Conservation (phyloP, 2,329 filamentous ascomycete genomes). For the Pseudodiploospora longispora region DNA sequence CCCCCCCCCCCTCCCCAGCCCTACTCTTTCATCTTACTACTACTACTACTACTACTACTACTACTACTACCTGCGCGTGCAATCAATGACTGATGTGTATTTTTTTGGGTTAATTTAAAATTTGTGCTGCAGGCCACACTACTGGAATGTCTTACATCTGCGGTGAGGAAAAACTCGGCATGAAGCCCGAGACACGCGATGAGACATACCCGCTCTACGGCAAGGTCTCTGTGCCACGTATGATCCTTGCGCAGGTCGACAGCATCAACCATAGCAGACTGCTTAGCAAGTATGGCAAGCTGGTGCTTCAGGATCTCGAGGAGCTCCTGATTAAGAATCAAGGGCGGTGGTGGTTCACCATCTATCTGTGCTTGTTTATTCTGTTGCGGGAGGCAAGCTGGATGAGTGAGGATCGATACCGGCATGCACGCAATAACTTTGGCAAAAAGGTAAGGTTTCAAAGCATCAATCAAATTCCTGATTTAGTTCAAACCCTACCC, state of each 20-base stretch:
- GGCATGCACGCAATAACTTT: conserved; percentile 32
- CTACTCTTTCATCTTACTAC: too few relatives aligned
- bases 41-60: too few relatives aligned
- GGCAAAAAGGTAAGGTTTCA: conserved; percentile 15
- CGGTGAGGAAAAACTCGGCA: conserved; percentile 32
- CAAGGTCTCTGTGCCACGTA: conserved; percentile 33
- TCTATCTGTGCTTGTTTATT: conserved; percentile 34
- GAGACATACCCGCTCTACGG: conserved; percentile 29
- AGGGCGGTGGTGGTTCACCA: conserved; percentile 20
- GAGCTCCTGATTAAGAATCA: conserved; percentile 25
- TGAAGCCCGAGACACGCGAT: conserved; percentile 26
- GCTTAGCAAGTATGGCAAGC: conserved; percentile 24
- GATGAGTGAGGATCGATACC: conserved; percentile 31
- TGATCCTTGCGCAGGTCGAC: conserved; percentile 39
- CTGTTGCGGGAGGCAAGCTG: conserved; percentile 33
- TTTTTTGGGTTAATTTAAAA: too few relatives aligned
- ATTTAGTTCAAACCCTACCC: too few relatives aligned
- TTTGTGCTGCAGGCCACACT: conserved; percentile 29
- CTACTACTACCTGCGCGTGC: too few relatives aligned
- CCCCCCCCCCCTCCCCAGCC: too few relatives aligned
- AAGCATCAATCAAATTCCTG: neutral
- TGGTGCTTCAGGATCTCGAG: conserved; percentile 28
- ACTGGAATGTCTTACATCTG: conserved; percentile 35
- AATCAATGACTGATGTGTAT: too few relatives aligned
- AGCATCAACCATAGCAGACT: conserved; percentile 30